Evolutionary conservation across 805 yeast species (phyloP).

Genomic region (Kuraishia floccosa): DNA sequence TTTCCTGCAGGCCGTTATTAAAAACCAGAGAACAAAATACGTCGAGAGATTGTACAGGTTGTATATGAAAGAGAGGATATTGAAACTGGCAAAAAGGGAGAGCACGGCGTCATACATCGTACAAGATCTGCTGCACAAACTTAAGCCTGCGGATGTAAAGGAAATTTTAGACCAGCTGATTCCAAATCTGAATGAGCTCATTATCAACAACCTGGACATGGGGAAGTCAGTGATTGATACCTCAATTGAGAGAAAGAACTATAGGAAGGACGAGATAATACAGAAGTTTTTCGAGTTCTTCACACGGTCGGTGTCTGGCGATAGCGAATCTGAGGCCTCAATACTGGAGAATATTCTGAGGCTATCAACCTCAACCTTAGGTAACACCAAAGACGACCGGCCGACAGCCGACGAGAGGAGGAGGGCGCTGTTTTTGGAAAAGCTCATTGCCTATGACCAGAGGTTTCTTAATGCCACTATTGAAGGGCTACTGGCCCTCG

Average conservation of each 20-base stretch:
- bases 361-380: conserved; percentile 61
- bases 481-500: conserved; percentile 48
- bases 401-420: conserved; percentile 86
- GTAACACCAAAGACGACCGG: conserved; percentile 81
- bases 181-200: conserved; percentile 51
- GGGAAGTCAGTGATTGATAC: conserved; percentile 59
- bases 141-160: conserved; percentile 53
- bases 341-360: conserved; percentile 60
- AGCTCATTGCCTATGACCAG: conserved; percentile 57
- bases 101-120: conserved; percentile 79
- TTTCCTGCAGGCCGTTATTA: conserved; percentile 66
- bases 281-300: conserved; percentile 32
- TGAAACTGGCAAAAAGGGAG: conserved; percentile 67
- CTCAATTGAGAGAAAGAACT: conserved; percentile 44
- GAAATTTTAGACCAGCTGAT: conserved; percentile 51
- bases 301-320: conserved; percentile 15
- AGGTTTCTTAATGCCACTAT: conserved; percentile 45
- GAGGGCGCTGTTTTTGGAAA: conserved; percentile 63
- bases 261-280: conserved; percentile 49
- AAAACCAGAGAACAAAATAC: conserved; percentile 53
- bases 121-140: conserved; percentile 53
- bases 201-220: conserved; percentile 61
- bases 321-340: conserved; percentile 23
- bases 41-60: conserved; percentile 57
- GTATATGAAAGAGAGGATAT: conserved; percentile 66